Conservation (phyloP, 2,329 filamentous ascomycete genomes). For the Fusarium sp. region DNA sequence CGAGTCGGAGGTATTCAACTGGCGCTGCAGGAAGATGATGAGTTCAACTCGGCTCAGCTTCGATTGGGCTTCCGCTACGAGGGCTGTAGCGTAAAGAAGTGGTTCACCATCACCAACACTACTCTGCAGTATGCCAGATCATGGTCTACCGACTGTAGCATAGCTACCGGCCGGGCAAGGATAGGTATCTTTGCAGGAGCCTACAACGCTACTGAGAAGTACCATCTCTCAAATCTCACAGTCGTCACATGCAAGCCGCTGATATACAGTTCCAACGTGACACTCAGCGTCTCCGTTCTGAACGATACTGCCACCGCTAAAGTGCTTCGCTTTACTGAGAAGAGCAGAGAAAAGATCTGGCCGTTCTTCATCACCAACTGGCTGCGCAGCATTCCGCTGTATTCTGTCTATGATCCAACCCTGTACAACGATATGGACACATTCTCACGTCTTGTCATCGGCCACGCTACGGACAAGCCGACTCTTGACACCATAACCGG, state of each 20-base stretch:
- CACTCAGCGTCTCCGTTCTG: too few species aligned
- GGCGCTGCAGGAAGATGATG: not conserved
- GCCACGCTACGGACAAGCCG: not conserved
- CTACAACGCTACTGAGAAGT: not conserved
- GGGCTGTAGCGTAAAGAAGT: not conserved
- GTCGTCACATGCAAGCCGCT: not conserved
- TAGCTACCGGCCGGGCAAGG: not conserved
- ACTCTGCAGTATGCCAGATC: not conserved
- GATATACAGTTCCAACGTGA: not conserved
- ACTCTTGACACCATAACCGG: not conserved
- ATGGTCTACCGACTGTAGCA: not conserved
- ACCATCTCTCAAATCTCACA: not conserved
- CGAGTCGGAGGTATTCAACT: not conserved
- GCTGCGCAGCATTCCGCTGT: too few species aligned
- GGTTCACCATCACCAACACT: not conserved
- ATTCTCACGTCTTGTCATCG: not conserved
- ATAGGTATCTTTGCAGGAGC: not conserved
- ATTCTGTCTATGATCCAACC: not conserved
- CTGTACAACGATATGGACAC: not conserved
- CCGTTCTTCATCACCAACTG: not conserved
- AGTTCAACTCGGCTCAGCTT: not conserved
- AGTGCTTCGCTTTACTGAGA: not conserved
- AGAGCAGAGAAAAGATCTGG: not conserved
- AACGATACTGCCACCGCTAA: not conserved
- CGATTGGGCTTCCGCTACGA: not conserved